Conservation (phyloP, 768 basidiomycete genomes). For the Naganishia onofrii region DNA sequence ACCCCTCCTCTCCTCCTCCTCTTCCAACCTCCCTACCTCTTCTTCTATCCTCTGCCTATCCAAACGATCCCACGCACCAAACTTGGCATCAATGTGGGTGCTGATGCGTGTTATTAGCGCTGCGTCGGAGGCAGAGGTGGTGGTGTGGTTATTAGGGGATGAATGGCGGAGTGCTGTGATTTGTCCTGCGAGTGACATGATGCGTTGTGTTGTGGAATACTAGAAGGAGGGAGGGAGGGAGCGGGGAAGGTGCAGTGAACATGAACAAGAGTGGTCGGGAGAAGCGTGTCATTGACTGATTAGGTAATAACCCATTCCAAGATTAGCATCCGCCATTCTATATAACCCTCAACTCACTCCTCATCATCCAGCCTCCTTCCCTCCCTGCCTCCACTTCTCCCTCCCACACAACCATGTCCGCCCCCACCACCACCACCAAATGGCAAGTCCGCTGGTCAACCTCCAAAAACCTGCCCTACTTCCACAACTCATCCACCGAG, state of each 20-base stretch:
- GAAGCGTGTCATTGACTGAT: too few relatives aligned
- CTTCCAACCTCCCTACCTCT: not conserved
- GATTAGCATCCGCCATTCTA: not conserved
- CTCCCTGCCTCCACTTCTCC: not conserved
- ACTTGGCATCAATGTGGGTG: slow-evolving; percentile 44
- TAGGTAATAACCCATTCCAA: too few relatives aligned
- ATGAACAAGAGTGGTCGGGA: not conserved
- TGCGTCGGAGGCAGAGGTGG: too few relatives aligned
- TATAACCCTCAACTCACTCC: not conserved
- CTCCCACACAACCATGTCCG: slow-evolving; percentile 16
- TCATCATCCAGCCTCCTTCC: not conserved
- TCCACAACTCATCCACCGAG: slow-evolving; percentile 70
- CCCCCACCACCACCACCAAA: too few relatives aligned
- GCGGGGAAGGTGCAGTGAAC: not conserved
- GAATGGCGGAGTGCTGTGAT: not conserved
- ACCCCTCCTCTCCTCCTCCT: not conserved
- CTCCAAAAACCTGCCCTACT: slow-evolving; percentile 77
- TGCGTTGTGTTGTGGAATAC: too few relatives aligned
- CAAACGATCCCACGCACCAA: slow-evolving; percentile 59
- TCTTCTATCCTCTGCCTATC: slow-evolving; percentile 41
- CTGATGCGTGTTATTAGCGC: too few relatives aligned
- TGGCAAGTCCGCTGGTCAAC: slow-evolving; percentile 90
- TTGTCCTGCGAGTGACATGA: not conserved
- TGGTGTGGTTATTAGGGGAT: too few relatives aligned
- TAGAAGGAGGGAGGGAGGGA: not conserved